Percentiles rank a stretch among this genome's conserved stretches.
Evolutionary conservation across 129 eudicot genomes (phyloP).

Genomic region (Mikania micrantha): DNA sequence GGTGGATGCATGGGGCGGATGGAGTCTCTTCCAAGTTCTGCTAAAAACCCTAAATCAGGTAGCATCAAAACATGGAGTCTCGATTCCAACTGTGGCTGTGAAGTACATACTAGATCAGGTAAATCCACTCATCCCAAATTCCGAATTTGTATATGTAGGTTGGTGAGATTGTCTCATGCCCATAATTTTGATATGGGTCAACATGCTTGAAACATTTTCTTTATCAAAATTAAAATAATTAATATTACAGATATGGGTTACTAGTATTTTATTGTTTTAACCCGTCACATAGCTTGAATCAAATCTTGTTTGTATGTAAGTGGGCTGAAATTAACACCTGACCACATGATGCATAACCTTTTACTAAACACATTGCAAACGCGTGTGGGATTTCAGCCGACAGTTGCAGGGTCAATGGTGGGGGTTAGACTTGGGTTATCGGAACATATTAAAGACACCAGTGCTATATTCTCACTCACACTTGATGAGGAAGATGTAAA

Average conservation of each 20-base stretch:
- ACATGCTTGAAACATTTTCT: background rate
- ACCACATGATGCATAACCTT: background rate
- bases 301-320: background rate
- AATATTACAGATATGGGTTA: no score
- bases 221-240: background rate
- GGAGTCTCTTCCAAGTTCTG: slow-evolving; percentile 79
- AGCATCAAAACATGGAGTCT: slow-evolving; percentile 77
- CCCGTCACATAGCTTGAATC: no score
- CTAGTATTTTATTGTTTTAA: no score
- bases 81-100: slow-evolving; percentile 93
- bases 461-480: slow-evolving; percentile 63
- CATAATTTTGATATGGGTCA: background rate
- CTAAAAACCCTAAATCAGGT: slow-evolving; percentile 70
- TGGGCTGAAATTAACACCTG: background rate
- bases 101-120: slow-evolving; percentile 79
- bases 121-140: background rate
- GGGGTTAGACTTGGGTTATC: slow-evolving; percentile 93
- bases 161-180: background rate
- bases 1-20: slow-evolving; percentile 99
- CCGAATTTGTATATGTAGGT: background rate
- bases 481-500: slow-evolving; percentile 78
- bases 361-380: background rate
- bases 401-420: slow-evolving; percentile 93
- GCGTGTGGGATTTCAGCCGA: slow-evolving; percentile 42
- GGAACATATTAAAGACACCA: slow-evolving; percentile 71